Conservation (phyloP, 2,329 filamentous ascomycete species). For the Xylaria sp. region DNA sequence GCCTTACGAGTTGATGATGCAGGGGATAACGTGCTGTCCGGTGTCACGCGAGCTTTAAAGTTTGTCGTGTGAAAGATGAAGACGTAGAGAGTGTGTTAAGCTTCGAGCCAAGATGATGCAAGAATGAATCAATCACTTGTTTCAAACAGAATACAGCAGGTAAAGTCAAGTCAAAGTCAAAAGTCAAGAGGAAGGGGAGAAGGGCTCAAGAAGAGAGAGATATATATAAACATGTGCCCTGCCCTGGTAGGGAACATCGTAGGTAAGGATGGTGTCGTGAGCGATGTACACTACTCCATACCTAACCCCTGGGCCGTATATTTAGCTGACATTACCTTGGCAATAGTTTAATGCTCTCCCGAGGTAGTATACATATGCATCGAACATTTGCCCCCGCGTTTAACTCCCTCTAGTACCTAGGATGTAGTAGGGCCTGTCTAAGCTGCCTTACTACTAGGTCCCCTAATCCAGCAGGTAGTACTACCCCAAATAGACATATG, state of each 20-base stretch:
- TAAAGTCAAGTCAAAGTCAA: too few relatives aligned
- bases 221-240: background rate
- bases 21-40: background rate
- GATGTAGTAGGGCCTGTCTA: too few relatives aligned
- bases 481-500: too few relatives aligned
- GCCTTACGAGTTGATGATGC: background rate
- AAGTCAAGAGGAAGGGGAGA: background rate
- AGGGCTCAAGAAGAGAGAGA: background rate
- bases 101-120: background rate
- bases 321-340: too few relatives aligned
- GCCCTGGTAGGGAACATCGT: too few relatives aligned
- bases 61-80: background rate
- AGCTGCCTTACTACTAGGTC: too few relatives aligned
- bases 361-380: background rate
- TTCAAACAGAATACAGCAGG: background rate
- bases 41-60: background rate
- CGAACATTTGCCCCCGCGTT: background rate
- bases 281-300: too few relatives aligned
- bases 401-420: too few relatives aligned
- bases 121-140: background rate
- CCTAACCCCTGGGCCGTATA: too few relatives aligned
- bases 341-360: background rate
- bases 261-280: too few relatives aligned
- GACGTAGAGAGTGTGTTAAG: background rate
- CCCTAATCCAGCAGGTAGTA: too few relatives aligned